A percentile compares a stretch with the other conserved stretches of the same genome.
phyloP scores from a whole-genome alignment of 768 basidiomycete species.

The Xerocomellus dryophilus region DNA sequence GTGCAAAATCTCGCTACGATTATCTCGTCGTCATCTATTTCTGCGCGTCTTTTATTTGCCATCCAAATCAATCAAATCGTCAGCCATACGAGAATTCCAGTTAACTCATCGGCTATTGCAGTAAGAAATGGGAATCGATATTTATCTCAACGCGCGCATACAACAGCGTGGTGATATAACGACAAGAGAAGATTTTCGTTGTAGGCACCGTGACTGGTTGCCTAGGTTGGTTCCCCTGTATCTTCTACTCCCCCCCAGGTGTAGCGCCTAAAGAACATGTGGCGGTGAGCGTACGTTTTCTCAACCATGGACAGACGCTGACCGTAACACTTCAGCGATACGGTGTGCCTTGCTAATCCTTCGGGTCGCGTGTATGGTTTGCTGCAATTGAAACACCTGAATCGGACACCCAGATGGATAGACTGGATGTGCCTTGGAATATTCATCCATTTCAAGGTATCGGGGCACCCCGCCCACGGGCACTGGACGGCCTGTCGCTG shows the following conservation, averaged over 20 bases:
- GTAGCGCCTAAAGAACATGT: not conserved
- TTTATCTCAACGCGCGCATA: not conserved
- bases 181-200: not conserved
- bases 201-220: no score
- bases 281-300: not conserved
- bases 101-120: not conserved
- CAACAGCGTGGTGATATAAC: not conserved
- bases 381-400: slow-evolving; percentile 1
- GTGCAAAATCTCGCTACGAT: no score
- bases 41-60: not conserved
- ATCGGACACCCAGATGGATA: slow-evolving; percentile 3
- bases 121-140: not conserved
- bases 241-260: not conserved
- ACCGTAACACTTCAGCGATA: slow-evolving; percentile 1
- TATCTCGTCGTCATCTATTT: not conserved
- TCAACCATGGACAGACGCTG: not conserved
- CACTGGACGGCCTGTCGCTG: not conserved
- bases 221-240: not conserved
- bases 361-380: slow-evolving; percentile 4
- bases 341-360: slow-evolving; percentile 1
- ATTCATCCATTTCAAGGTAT: slow-evolving; percentile 4
- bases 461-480: slow-evolving; percentile 10
- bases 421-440: slow-evolving; percentile 6
- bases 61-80: not conserved
- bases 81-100: not conserved